phyloP scores from a whole-genome alignment of 768 basidiomycete genomes.

The Tylopilus rubrobrunneus region DNA sequence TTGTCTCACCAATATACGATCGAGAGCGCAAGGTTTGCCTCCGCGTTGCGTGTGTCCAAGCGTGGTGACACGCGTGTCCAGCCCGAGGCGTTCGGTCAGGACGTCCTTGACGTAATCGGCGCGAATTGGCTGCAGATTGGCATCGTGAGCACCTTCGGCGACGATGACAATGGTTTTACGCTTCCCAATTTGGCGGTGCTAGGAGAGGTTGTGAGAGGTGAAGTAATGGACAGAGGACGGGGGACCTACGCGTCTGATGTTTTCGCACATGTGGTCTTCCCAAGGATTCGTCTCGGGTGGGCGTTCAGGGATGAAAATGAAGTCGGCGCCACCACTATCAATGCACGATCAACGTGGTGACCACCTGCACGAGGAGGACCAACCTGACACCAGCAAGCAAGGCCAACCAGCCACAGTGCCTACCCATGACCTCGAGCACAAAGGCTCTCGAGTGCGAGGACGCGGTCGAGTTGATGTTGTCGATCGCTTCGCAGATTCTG shows the following conservation, averaged over 20 bases:
- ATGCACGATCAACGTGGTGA: slow-evolving; percentile 8
- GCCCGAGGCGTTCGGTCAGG: slow-evolving; percentile 77
- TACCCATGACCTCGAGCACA: slow-evolving; percentile 99
- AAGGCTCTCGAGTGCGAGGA: slow-evolving; percentile 95
- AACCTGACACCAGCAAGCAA: slow-evolving; percentile 88
- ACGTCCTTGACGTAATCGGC: slow-evolving; percentile 90
- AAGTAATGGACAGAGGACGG: background rate
- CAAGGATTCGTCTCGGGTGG: slow-evolving; percentile 78
- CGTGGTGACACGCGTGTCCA: slow-evolving; percentile 95
- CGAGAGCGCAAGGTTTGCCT: slow-evolving; percentile 88
- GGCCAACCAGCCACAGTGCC: slow-evolving; percentile 99
- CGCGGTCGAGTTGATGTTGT: slow-evolving; percentile 97
- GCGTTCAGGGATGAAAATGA: slow-evolving; percentile 94
- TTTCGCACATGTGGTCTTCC: slow-evolving; percentile 89
- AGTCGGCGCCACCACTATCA: slow-evolving; percentile 84
- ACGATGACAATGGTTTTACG: slow-evolving; percentile 98
- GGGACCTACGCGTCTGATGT: slow-evolving; percentile 66
- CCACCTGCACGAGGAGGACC: slow-evolving; percentile 18
- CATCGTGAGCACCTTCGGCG: slow-evolving; percentile 93
- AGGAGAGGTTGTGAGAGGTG: slow-evolving; percentile 5
- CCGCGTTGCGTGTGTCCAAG: slow-evolving; percentile 97
- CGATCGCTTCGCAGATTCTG: slow-evolving; percentile 96
- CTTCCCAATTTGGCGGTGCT: slow-evolving; percentile 93
- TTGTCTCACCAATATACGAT: slow-evolving; percentile 79
- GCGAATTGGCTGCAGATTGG: slow-evolving; percentile 84